Evolutionary conservation across 495 filamentous ascomycete genomes (phyloP).

Genomic region (Viridothelium virens): DNA sequence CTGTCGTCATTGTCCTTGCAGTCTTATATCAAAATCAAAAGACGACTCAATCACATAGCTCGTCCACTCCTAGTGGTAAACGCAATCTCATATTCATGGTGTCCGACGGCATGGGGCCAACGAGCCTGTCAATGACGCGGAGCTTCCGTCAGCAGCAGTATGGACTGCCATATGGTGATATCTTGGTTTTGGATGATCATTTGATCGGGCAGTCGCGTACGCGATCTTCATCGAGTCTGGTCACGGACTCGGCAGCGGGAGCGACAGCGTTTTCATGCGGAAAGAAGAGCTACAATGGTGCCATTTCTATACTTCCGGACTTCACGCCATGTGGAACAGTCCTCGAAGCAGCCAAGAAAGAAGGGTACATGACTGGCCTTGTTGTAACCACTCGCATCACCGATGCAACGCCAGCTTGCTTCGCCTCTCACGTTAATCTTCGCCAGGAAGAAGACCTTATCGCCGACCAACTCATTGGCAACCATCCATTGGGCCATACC

Average conservation of each 20-base stretch:
- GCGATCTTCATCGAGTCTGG: conserved; percentile 66
- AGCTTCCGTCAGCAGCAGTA: conserved; percentile 67
- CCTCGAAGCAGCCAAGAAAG: conserved; percentile 84
- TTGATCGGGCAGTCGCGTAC: conserved; percentile 85
- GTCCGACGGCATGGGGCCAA: conserved; percentile 94
- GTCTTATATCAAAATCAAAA: conserved; percentile 63
- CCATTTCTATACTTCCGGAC: conserved; percentile 82
- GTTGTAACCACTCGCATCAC: conserved; percentile 95
- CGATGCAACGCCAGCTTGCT: conserved; percentile 95
- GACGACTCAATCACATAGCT: conserved; percentile 30
- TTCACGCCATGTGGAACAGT: conserved; percentile 85
- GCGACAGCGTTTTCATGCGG: conserved; percentile 94
- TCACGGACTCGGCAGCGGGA: conserved; percentile 92
- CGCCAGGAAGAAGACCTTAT: conserved; percentile 80
- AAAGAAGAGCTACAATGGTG: conserved; percentile 88
- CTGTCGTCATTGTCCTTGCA: conserved; percentile 64
- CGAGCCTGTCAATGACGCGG: conserved; percentile 75
- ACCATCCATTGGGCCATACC: conserved; percentile 68
- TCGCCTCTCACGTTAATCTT: conserved; percentile 77
- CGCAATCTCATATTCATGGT: conserved; percentile 98
- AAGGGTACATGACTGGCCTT: conserved; percentile 84
- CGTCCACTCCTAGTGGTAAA: conserved; percentile 59
- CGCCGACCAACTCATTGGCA: conserved; percentile 82
- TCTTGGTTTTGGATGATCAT: conserved; percentile 71
- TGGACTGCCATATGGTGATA: conserved; percentile 59